Percentiles rank a stretch among this genome's conserved stretches.
phyloP scores from a whole-genome alignment of 805 yeast genomes.

The Yarrowia osloensis region DNA sequence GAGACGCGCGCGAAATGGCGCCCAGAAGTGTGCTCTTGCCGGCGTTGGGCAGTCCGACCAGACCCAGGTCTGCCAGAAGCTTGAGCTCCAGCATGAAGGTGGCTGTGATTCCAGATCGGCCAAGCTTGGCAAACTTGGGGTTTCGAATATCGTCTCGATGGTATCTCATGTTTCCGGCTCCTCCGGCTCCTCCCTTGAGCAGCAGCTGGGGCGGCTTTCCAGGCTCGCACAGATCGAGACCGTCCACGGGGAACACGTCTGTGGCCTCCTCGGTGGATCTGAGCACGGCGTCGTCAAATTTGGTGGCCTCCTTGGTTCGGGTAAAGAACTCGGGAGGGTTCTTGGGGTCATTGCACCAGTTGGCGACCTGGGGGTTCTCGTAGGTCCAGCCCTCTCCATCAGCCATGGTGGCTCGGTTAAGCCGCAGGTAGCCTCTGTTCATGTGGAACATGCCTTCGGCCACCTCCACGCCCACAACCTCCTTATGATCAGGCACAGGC shows the following conservation, averaged over 20 bases:
- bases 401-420: slow-evolving; percentile 60
- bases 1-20: slow-evolving; percentile 85
- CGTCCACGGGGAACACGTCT: slow-evolving; percentile 80
- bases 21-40: slow-evolving; percentile 89
- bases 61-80: slow-evolving; percentile 86
- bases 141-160: slow-evolving; percentile 79
- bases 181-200: slow-evolving; percentile 87
- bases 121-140: slow-evolving; percentile 83
- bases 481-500: slow-evolving; percentile 32
- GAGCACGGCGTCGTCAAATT: slow-evolving; percentile 60
- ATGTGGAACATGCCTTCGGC: slow-evolving; percentile 34
- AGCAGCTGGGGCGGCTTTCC: slow-evolving; percentile 63
- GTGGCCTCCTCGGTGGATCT: slow-evolving; percentile 57
- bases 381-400: slow-evolving; percentile 90
- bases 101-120: slow-evolving; percentile 67
- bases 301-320: slow-evolving; percentile 63
- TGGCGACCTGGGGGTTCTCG: slow-evolving; percentile 65
- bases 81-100: slow-evolving; percentile 80
- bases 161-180: slow-evolving; percentile 96
- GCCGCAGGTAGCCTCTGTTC: slow-evolving; percentile 46
- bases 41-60: slow-evolving; percentile 95
- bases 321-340: slow-evolving; percentile 56
- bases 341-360: slow-evolving; percentile 36
- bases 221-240: slow-evolving; percentile 67
- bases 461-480: slow-evolving; percentile 35